These are phyloP conservation scores for Penicillium bovifimosum DNA, from an alignment of 495 filamentous ascomycete genomes.

Conservation along the genomic window DNA sequence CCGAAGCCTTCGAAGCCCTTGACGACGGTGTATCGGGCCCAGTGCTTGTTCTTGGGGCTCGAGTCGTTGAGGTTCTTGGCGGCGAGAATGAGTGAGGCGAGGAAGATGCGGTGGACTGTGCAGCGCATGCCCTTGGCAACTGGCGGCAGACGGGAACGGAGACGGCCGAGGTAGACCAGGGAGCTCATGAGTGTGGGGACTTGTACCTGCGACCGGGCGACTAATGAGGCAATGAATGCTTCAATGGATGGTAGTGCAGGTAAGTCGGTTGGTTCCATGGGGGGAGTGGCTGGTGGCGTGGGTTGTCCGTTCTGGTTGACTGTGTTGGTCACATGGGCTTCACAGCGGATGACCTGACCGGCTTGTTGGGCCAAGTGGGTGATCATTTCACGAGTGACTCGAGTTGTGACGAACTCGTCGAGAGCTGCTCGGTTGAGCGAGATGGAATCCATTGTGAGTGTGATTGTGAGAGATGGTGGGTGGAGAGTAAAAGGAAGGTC, in stretches of 20 bases:
- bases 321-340: constrained; percentile 46
- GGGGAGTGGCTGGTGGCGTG: constrained; percentile 64
- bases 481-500: background rate
- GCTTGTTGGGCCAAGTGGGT: constrained; percentile 77
- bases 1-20: constrained; percentile 75
- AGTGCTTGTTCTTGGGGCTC: constrained; percentile 99
- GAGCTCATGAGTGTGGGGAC: constrained; percentile 96
- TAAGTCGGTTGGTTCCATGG: constrained; percentile 43
- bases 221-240: constrained; percentile 83
- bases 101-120: constrained; percentile 87
- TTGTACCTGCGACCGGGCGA: constrained; percentile 90
- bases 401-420: constrained; percentile 79
- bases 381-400: constrained; percentile 82
- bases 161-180: constrained; percentile 82
- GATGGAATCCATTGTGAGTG: constrained; percentile 35
- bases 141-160: constrained; percentile 77
- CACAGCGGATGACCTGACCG: constrained; percentile 84
- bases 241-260: constrained; percentile 71
- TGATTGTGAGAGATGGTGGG: constrained; percentile 5
- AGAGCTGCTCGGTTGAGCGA: constrained; percentile 73
- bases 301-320: constrained; percentile 55
- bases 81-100: constrained; percentile 71
- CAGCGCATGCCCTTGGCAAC: constrained; percentile 96
- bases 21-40: constrained; percentile 83
- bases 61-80: constrained; percentile 83